Evolutionary conservation across 2,329 filamentous ascomycete species (phyloP).

Genomic region (Aureobasidium pullulans): DNA sequence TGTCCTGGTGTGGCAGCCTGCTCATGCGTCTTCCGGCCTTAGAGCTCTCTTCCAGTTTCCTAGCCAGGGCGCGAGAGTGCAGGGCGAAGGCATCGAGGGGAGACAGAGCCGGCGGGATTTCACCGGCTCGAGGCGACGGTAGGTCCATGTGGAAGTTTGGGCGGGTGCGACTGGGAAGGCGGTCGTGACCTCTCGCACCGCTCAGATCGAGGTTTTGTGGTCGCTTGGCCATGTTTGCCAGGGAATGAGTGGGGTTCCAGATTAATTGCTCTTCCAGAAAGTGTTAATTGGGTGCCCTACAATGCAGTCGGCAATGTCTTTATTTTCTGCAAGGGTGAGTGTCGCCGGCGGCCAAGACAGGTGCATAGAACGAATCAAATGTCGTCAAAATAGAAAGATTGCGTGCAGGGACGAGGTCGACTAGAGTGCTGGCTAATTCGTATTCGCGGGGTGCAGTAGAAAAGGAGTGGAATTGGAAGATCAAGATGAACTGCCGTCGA

Average conservation of each 20-base stretch:
- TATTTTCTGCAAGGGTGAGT: background rate
- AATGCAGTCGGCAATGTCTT: background rate
- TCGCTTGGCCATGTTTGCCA: conserved; percentile 15
- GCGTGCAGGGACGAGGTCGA: background rate
- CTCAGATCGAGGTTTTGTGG: conserved; percentile 19
- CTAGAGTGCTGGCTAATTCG: background rate
- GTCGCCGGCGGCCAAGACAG: conserved; percentile 1
- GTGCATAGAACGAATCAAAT: background rate
- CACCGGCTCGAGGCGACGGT: conserved; percentile 43
- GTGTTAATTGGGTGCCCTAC: conserved; percentile 5
- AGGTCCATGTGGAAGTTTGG: conserved; percentile 29
- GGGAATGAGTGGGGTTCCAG: conserved; percentile 9
- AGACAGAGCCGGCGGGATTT: conserved; percentile 79
- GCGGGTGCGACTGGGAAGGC: conserved; percentile 20
- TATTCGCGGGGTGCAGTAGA: background rate
- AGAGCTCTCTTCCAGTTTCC: conserved; percentile 70
- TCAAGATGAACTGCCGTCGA: background rate
- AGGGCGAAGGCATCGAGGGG: conserved; percentile 92
- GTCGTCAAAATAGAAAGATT: background rate
- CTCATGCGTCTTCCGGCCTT: conserved; percentile 73
- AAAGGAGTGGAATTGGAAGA: conserved; percentile 5
- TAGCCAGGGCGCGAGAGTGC: conserved; percentile 80
- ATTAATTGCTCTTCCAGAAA: conserved; percentile 11
- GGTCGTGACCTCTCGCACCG: conserved; percentile 15
- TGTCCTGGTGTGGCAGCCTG: conserved; percentile 73